Base-by-base conservation (phyloP, 345 rosid genomes). In the Rubroshorea leprosula region DNA sequence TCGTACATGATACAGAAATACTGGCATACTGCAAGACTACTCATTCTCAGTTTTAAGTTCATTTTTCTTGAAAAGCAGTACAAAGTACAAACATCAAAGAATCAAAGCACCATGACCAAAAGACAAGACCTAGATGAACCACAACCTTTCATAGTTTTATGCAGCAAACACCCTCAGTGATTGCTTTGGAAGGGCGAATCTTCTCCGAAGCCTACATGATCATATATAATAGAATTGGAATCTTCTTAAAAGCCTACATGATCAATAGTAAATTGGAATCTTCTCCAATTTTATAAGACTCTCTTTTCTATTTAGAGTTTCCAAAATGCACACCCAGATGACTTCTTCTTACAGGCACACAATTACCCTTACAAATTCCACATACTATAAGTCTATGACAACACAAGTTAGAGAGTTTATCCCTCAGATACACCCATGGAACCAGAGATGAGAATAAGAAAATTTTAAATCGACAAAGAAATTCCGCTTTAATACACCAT, bases 401-500 rank as follows among this genome's bases (percentile, higher is more conserved):
- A n/a, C n/a, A n/a, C n/a, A 41, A 35, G 27, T 39, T 16, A 60
- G 49, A 12, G 49, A n/a, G n/a, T 44, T 57, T 13, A 61, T 39
- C 46, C 47, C 51, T 12, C 17, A 45, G 51, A 41, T 10, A 50
- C 6, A 62, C n/a, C n/a, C n/a, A n/a, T n/a, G 49, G 44, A 64
- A 61, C 17, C 47, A 31, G 22, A 31, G 31, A 23, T 55, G 21
- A 17, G 18, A 66, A 21, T 14, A 12, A 5, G 25, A 49, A 60
- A 52, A 61, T 57, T 50, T 49, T 58, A 62, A 60, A 64, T 55
- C 51, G 51, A 72, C 58, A 61, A 74, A n/a, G n/a, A n/a, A n/a
- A n/a, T n/a, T n/a, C n/a, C n/a, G n/a, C n/a, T n/a, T n/a, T n/a
- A n/a, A n/a, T n/a, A n/a, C n/a, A n/a, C n/a, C 16, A 50, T 22